Base-by-base conservation (phyloP, 2,329 filamentous ascomycete species). In the Aspergillus awamori region DNA sequence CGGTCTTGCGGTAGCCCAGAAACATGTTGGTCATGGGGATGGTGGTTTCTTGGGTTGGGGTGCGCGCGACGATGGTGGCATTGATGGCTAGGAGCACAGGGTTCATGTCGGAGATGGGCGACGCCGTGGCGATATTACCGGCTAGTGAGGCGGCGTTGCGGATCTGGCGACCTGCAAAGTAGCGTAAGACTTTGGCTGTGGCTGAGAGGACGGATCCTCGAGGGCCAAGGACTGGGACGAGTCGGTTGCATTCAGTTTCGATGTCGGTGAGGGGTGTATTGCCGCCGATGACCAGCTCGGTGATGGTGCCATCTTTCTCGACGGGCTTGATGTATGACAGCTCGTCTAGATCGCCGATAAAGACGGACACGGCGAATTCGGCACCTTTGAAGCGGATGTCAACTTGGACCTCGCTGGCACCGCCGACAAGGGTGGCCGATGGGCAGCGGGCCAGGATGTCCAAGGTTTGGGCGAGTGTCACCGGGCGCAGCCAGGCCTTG, bases 361-460 rank as follows among this genome's bases (percentile, higher is more conserved):
- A 97, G 0, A 97, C 89, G 0, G 91, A 95, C 1, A 90, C 86
- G 1, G 89, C 89, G 71, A 95, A 96, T 67, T 92, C 84, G 77
- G 93, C 83, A 0, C 87, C 90, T 79, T 96, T 96, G 84, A 97
- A 96, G 77, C 94, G 95, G 78, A 93, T 90, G 76, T 97, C 92
- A 61, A 97, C 95, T 76, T 96, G 92, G 0, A 92, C 96, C 75
- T 97, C 92, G 4, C 91, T 94, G 72, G 91, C 94, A 62, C 92
- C 92, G 47, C 91, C 91, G 58, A 97, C 94, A 59, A 97, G 87
- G 74, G 96, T 96, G 8, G 92, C 91, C 10, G 87, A 86, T 0
- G 92, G 92, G 65, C 91, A 88, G 0, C 84, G 86, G 63, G 83
- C 87, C 79, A 96, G 95, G 77, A 97, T 93, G 71, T 94, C 88